Evolutionary conservation across 257 asterid species (phyloP), one percentile per base, ranked within the genome.

Genomic region (Sherardia arvensis): DNA sequence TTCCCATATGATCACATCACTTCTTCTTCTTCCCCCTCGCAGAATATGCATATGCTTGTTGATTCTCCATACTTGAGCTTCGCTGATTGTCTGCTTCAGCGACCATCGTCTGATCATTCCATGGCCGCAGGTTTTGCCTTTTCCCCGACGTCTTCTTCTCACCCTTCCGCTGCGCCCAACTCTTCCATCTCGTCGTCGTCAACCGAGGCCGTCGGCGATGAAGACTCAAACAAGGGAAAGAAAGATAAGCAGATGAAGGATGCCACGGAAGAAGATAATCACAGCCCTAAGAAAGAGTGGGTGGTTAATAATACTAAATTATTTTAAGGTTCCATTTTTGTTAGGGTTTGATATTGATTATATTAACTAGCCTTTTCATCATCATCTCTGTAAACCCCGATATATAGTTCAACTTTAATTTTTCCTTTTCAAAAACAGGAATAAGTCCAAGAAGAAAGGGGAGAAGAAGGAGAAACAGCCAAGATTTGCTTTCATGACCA

Each of bases 401-500:
- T n/a, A n/a, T n/a, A n/a, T 11, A 33, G 23, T 48, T 48, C 17
- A 55, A 5, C 4, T 27, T 55, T 48, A 27, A 22, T 0, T 9
- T 17, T 8, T n/a, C 47, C 21, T 25, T 55, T 55, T 54, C 57
- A 60, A 57, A 27, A 34, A 27, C 40, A 78, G 87, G 77, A 83
- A 51, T 43, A 88, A 85, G 74, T 70, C 71, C 45, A 88, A 86
- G 81, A 87, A 87, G 80, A 84, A 84, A 66, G 86, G 74, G 18
- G 94, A 85, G 78, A 82, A 85, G 84, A 84, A 82, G 77, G 84
- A 86, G 72, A 81, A 66, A 43, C 85, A 76, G 64, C 81, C 84
- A n/a, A 69, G 87, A 43, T 82, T 82, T 73, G 96, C 95, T 48
- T 88, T 88, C 87, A 82, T 88, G 95, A 88, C 96, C 1, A 88